Conservation (phyloP, 805 yeast species). For the Saccharomyces jurei region DNA sequence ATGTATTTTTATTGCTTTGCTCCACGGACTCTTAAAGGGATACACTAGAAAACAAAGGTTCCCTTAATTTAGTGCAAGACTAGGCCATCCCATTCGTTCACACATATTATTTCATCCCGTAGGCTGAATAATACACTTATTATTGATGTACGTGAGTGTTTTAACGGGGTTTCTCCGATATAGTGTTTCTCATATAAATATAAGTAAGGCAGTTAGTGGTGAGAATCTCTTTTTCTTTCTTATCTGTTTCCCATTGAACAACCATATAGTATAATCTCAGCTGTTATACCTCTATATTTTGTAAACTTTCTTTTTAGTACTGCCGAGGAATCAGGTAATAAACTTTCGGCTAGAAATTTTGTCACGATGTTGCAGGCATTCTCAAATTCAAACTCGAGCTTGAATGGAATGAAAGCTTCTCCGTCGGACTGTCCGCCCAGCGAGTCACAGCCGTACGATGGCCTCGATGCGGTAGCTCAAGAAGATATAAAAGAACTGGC, state of each 20-base stretch:
- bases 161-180: background rate
- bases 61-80: background rate
- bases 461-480: constrained; percentile 31
- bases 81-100: no score
- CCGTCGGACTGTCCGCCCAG: background rate
- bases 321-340: background rate
- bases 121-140: no score
- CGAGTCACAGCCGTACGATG: constrained; percentile 23
- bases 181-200: background rate
- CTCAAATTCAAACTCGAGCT: background rate
- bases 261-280: background rate
- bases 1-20: background rate
- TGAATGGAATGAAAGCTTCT: background rate
- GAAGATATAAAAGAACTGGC: constrained; percentile 36
- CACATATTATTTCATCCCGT: no score
- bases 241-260: background rate
- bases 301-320: background rate
- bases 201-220: background rate
- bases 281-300: background rate
- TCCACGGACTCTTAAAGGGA: background rate
- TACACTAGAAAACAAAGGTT: background rate
- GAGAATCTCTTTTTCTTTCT: background rate
- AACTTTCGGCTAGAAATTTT: no score
- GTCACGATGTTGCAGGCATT: background rate
- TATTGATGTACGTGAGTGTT: no score